Conservation (phyloP, 345 rosid species). For the Corchorus olitorius region DNA sequence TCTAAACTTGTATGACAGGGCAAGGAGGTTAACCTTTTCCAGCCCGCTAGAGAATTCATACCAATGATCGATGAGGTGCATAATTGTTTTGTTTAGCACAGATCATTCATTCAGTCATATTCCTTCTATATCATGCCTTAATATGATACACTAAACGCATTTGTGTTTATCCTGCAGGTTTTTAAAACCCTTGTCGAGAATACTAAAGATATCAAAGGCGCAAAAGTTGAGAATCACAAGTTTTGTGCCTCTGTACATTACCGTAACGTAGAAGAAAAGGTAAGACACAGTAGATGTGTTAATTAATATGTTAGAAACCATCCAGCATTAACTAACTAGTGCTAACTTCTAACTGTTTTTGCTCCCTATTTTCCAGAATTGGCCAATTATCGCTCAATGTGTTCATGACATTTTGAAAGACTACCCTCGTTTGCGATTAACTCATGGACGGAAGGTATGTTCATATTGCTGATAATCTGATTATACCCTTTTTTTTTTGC, state of each 20-base stretch:
- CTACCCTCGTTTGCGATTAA: slow-evolving; percentile 73
- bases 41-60: slow-evolving; percentile 90
- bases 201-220: slow-evolving; percentile 70
- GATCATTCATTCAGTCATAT: neutral
- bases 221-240: slow-evolving; percentile 93
- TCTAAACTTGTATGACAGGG: slow-evolving; percentile 46
- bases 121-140: neutral
- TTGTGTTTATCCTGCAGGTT: slow-evolving; percentile 44
- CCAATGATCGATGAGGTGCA: slow-evolving; percentile 74
- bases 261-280: slow-evolving; percentile 96
- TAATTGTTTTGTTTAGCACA: neutral
- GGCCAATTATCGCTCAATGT: slow-evolving; percentile 76
- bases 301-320: neutral
- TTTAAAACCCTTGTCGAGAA: slow-evolving; percentile 78
- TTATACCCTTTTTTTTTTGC: neutral
- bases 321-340: neutral
- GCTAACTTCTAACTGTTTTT: neutral
- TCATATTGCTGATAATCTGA: neutral
- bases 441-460: slow-evolving; percentile 71
- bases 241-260: slow-evolving; percentile 96
- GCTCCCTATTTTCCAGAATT: slow-evolving; percentile 48
- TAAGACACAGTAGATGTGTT: slow-evolving; percentile 22
- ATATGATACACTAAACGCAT: neutral
- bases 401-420: slow-evolving; percentile 84
- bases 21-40: slow-evolving; percentile 76